Conservation (phyloP, 148 eudicot genomes). For the Spergularia marina region DNA sequence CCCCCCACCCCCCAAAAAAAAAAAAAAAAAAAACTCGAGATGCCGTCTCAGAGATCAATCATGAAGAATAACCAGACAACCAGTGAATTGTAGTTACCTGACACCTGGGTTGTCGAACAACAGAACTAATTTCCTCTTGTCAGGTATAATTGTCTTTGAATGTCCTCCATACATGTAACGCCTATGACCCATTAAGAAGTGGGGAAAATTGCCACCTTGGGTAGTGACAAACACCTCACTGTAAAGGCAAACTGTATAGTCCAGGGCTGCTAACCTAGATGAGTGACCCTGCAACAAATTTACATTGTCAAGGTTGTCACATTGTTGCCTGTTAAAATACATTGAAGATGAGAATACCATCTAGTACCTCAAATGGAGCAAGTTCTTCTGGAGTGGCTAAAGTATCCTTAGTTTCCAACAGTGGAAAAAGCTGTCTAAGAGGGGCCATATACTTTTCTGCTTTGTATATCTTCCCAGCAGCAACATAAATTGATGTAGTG, state of each 20-base stretch:
- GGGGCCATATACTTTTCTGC: constrained; percentile 95
- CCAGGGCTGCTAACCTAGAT: constrained; percentile 96
- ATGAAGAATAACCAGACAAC: neutral
- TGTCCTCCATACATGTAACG: constrained; percentile 90
- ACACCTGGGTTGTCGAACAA: constrained; percentile 84
- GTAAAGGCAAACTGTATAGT: constrained; percentile 93
- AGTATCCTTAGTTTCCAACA: constrained; percentile 75
- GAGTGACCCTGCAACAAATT: constrained; percentile 65
- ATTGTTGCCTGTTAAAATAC: neutral
- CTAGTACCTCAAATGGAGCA: constrained; percentile 71
- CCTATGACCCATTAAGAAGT: constrained; percentile 92
- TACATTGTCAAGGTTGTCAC: constrained; percentile 8
- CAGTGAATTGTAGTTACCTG: constrained; percentile 41
- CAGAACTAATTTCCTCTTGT: constrained; percentile 77
- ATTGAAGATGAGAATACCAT: constrained; percentile 4
- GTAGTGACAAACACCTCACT: constrained; percentile 95
- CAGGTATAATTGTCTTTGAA: constrained; percentile 84
- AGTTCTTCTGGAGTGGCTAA: constrained; percentile 87
- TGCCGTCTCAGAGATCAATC: neutral
- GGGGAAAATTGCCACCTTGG: constrained; percentile 98
- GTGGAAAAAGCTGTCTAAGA: constrained; percentile 77
- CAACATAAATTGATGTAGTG: constrained; percentile 75
- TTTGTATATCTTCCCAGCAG: constrained; percentile 85
- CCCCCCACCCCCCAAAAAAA: no score
- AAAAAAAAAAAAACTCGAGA: neutral